Evolutionary conservation across 2,329 filamentous ascomycete species (phyloP).

Genomic region (Neofusicoccum laricinum): DNA sequence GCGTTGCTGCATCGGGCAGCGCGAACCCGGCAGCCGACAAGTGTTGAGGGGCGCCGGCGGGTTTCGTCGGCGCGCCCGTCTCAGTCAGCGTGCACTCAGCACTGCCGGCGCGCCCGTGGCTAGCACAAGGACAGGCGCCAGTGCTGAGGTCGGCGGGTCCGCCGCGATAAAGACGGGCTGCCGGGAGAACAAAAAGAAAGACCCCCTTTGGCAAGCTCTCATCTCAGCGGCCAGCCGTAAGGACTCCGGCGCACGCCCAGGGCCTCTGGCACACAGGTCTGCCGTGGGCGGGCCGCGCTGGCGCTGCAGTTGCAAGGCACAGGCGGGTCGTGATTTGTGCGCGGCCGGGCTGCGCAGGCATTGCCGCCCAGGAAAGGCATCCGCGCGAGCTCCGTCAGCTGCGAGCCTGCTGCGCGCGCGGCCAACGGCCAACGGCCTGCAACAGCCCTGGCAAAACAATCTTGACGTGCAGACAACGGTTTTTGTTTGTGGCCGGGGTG

Average conservation of each 20-base stretch:
- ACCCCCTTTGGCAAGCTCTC: too few relatives aligned
- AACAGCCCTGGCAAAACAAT: background rate
- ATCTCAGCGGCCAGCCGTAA: too few relatives aligned
- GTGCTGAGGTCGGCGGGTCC: background rate
- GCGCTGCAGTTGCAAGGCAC: conserved; percentile 6
- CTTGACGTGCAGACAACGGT: conserved; percentile 8
- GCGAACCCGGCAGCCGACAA: background rate
- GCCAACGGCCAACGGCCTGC: background rate
- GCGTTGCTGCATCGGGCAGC: background rate
- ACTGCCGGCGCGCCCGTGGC: background rate
- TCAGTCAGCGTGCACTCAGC: background rate
- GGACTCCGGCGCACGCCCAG: too few relatives aligned
- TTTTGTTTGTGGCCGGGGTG: background rate
- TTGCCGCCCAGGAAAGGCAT: background rate
- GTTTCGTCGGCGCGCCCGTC: background rate
- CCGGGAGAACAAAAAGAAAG: too few relatives aligned
- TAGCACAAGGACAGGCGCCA: background rate
- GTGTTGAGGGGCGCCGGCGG: background rate
- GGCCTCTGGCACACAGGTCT: background rate
- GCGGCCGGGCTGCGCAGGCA: background rate
- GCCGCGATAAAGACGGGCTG: background rate
- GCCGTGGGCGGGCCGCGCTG: background rate
- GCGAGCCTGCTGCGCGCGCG: background rate
- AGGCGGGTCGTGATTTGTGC: background rate
- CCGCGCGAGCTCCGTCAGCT: background rate